Conservation (phyloP, 306 rosid genomes). For the Trichosanthes cucumerina region DNA sequence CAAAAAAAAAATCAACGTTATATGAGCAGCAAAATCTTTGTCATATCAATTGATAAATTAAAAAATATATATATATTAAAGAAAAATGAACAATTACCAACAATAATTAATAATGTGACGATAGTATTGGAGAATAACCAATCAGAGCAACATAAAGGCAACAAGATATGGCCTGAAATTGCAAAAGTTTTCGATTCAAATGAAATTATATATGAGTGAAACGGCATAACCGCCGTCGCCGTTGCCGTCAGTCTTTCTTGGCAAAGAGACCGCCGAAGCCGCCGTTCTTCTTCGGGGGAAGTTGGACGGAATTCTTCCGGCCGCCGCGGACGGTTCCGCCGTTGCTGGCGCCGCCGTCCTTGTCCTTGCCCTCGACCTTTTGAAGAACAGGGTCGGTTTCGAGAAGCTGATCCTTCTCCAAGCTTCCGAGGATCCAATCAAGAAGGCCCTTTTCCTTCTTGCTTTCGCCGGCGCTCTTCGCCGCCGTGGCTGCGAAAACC, state of each 20-base stretch:
- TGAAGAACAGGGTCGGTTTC: constrained; percentile 56
- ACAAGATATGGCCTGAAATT: neutral
- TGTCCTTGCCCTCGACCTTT: constrained; percentile 48
- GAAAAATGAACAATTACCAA: neutral
- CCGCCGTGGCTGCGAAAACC: constrained; percentile 39
- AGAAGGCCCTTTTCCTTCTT: constrained; percentile 41
- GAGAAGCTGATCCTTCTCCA: constrained; percentile 39
- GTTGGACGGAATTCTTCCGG: constrained; percentile 33
- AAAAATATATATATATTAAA: neutral
- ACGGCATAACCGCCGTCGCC: neutral
- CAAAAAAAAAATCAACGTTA: neutral
- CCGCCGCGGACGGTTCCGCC: constrained; percentile 15
- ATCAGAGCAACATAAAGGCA: neutral
- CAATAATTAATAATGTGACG: neutral
- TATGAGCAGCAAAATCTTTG: neutral
- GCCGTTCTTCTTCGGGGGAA: constrained; percentile 49
- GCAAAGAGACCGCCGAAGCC: constrained; percentile 46
- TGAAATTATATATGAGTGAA: neutral
- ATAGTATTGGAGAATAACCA: neutral
- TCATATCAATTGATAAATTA: neutral
- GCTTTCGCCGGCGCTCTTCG: constrained; percentile 34
- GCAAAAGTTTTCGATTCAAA: neutral
- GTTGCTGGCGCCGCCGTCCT: constrained; percentile 11
- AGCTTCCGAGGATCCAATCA: constrained; percentile 52
- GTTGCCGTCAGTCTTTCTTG: constrained; percentile 24